A percentile compares a stretch with the other conserved stretches of the same genome.
Conservation (phyloP, 192 early-diverging fungal species). For the Radiomyces spectabilis region DNA sequence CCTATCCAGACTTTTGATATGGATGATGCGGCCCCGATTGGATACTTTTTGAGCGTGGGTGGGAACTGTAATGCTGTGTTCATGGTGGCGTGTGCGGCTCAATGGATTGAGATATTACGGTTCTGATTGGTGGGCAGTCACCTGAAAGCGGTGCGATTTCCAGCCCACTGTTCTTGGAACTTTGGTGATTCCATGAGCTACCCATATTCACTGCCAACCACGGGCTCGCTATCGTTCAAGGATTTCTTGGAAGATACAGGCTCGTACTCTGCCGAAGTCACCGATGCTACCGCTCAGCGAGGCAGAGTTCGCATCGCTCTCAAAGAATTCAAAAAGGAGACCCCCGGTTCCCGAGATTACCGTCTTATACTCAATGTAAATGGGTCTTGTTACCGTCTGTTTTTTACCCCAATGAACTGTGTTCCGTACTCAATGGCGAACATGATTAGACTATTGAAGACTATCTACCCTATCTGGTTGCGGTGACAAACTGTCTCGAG, state of each 20-base stretch:
- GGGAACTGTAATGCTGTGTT: too few species aligned
- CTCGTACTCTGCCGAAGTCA: slow-evolving; percentile 35
- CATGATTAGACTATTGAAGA: slow-evolving; percentile 32
- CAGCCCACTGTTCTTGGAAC: too few species aligned
- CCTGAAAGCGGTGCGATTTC: too few species aligned
- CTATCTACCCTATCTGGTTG: slow-evolving; percentile 40
- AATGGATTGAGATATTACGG: too few species aligned
- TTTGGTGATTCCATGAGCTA: slow-evolving; percentile 49
- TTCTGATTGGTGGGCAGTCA: too few species aligned
- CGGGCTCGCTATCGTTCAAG: slow-evolving; percentile 43
- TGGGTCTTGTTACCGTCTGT: not conserved
- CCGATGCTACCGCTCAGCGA: slow-evolving; percentile 50
- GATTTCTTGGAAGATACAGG: slow-evolving; percentile 37
- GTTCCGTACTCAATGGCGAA: not conserved
- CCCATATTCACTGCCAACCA: slow-evolving; percentile 46
- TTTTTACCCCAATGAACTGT: not conserved
- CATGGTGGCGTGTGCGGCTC: too few species aligned
- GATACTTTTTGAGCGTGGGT: too few species aligned
- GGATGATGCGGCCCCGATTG: too few species aligned
- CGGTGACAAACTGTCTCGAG: slow-evolving; percentile 31
- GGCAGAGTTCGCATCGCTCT: slow-evolving; percentile 42
- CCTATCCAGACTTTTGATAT: too few species aligned
- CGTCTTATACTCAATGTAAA: slow-evolving; percentile 32
- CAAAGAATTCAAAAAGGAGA: slow-evolving; percentile 42
- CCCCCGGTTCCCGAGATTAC: slow-evolving; percentile 37